These are phyloP conservation scores for Pistacia atlantica DNA, from an alignment of 345 rosid species.

Conservation along the genomic window DNA sequence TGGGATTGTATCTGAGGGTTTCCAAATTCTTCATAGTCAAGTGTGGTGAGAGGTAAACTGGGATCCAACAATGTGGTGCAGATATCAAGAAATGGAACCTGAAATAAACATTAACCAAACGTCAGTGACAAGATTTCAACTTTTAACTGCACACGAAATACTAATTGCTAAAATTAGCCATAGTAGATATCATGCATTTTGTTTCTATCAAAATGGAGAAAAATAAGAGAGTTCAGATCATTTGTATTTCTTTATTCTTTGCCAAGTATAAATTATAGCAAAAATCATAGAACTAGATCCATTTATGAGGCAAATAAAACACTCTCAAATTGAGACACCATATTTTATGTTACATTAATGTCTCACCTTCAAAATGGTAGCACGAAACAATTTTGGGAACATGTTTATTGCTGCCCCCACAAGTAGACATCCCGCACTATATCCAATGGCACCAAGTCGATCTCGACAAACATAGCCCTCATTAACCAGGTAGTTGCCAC, in stretches of 20 bases:
- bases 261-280: neutral
- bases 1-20: constrained; percentile 61
- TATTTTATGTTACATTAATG: neutral
- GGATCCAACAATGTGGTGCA: constrained; percentile 79
- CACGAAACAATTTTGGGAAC: constrained; percentile 61
- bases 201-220: neutral
- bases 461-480: constrained; percentile 69
- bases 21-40: constrained; percentile 95
- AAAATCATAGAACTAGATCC: neutral
- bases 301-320: neutral
- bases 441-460: constrained; percentile 66
- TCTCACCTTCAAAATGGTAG: constrained; percentile 76
- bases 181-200: neutral
- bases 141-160: neutral
- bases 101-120: constrained; percentile 18
- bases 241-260: neutral
- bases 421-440: constrained; percentile 81
- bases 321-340: neutral
- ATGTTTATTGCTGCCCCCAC: constrained; percentile 77
- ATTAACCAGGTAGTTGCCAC: constrained; percentile 58
- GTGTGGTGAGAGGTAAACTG: constrained; percentile 68
- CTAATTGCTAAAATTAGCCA: neutral
- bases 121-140: constrained; percentile 9
- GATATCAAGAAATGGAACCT: constrained; percentile 90
- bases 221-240: neutral